Evolutionary conservation across 2,329 filamentous ascomycete species (phyloP).

Genomic region (Cladorrhinum sp.): DNA sequence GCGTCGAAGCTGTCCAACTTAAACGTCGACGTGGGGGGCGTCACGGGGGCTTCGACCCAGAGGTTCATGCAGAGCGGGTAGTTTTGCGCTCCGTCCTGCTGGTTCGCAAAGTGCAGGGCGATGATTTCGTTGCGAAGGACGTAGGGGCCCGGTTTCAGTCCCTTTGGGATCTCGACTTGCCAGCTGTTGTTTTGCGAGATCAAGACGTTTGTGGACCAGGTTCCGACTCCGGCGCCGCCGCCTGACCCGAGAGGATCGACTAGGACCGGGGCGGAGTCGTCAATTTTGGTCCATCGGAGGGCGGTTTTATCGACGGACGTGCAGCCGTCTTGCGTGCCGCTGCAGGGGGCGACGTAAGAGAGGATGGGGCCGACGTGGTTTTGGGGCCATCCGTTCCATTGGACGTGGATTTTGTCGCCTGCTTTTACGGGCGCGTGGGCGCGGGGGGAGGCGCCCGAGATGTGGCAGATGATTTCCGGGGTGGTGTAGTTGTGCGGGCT

Average conservation of each 20-base stretch:
- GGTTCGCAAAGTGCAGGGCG: conserved; percentile 35
- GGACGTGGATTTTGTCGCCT: conserved; percentile 53
- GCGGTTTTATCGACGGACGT: conserved; percentile 37
- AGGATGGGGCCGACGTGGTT: conserved; percentile 44
- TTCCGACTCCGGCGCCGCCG: conserved; percentile 21
- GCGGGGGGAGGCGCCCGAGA: conserved; percentile 48
- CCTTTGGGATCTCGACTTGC: conserved; percentile 43
- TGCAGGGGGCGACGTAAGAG: conserved; percentile 39
- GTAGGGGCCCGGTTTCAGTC: conserved; percentile 46
- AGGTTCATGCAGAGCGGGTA: conserved; percentile 34
- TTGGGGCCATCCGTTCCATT: conserved; percentile 62
- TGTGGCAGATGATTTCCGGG: conserved; percentile 62
- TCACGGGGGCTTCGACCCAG: conserved; percentile 24
- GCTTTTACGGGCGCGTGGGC: conserved; percentile 54
- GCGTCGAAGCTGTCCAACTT: conserved; percentile 21
- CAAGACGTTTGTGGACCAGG: conserved; percentile 45
- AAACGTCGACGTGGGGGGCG: not conserved
- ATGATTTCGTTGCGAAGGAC: conserved; percentile 53
- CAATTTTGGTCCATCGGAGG: conserved; percentile 45
- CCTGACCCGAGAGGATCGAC: conserved; percentile 21
- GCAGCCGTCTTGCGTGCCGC: conserved; percentile 35
- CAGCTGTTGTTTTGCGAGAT: conserved; percentile 53
- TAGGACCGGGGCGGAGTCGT: conserved; percentile 33
- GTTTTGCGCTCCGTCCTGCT: conserved; percentile 30
- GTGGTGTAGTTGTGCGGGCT: conserved; percentile 43